Evolutionary conservation across 345 rosid genomes (phyloP), one percentile per base, ranked within the genome.

Genomic region (Cardamine occulta): DNA sequence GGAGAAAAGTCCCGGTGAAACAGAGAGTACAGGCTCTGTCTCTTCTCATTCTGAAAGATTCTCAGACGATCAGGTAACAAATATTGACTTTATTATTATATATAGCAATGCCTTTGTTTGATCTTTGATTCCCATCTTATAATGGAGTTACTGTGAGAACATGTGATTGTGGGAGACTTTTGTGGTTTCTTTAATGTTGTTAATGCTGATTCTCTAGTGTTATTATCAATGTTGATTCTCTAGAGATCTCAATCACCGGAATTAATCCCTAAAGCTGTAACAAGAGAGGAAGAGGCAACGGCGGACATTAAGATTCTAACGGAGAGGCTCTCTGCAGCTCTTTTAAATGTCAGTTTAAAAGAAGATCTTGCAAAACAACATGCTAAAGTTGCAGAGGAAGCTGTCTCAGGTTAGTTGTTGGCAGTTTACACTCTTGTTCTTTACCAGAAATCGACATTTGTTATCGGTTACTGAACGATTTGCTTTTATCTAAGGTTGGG

Each of bases 311-410:
- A 78, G 81, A 79, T 74, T 78, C 63, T 93, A 31, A 72, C 75
- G 19, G 93, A 86, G 73, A 88, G 84, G 83, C 85, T 91, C 68
- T 90, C 98, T 15, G 86, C 91, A 67, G 99, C 97, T 60, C 96
- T 89, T 68, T 78, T 84, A 18, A 86, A 88, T 64, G 82, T 90
- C 40, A 87, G 84, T 74, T 84, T 90, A 75, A 89, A 92, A 82
- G 97, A 95, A 62, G 93, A 92, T 60, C 80, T 90, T 80, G 93
- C 90, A 0, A 90, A 87, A 78, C 97, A 95, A 77, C 99, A 95
- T 74, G 81, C 93, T 45, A 92, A 86, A 82, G 99, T 95, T 66
- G 97, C 99, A 48, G 99, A 95, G 77, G 99, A 95, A 85, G 99
- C 99, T 64, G 91, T 95, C 48, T 74, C 94, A 62, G 99, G 98